Base-by-base conservation (phyloP, 768 basidiomycete genomes). In the Boletus reticuloceps region DNA sequence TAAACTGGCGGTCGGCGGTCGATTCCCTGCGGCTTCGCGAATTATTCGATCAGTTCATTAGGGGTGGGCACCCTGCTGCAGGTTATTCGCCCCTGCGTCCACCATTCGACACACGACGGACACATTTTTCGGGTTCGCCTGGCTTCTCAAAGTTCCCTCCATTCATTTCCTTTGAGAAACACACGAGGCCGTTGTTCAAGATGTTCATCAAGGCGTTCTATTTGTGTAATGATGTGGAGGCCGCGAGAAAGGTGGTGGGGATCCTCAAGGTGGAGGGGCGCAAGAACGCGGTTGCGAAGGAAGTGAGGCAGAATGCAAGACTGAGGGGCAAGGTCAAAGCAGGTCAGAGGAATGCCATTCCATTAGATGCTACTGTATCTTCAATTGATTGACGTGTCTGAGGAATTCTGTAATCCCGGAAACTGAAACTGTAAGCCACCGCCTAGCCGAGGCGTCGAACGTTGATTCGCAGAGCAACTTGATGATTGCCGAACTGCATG, bases 121-220 rank as follows among this genome's bases (percentile, higher is more conserved):
- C 44, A 22, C 55, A 41, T 16, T 32, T 47, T n/a, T 38, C 40
- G 46, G 45, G 43, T 36, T 53, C 51, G 4, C 43, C 77, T 17
- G 50, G 64, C n/a, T 41, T 79, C n/a, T 72, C 78, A 11, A 67
- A 69, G 38, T 65, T 81, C 19, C 55, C 72, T n/a, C 51, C 74
- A 39, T 69, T 72, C 20, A 74, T 86, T 51, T 82, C 79, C 4
- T 86, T 84, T 51, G 72, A 75, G 53, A 75, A 72, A 53, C 86
- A 90, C 64, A 76, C 83, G n/a, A 73, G 75, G 54, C 89, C 89
- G 40, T 63, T 91, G 69, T 86, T 85, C 68, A 85, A 78, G 74
- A 84, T 84, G 82, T 84, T 91, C 69, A 81, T 88, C 63, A 83
- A 79, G 62, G 83, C 82, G 14, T 79, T 91, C 58, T 78, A 82